Evolutionary conservation across 176 grass and related monocot species (phyloP).

Genomic region (Aegilops umbellulata): DNA sequence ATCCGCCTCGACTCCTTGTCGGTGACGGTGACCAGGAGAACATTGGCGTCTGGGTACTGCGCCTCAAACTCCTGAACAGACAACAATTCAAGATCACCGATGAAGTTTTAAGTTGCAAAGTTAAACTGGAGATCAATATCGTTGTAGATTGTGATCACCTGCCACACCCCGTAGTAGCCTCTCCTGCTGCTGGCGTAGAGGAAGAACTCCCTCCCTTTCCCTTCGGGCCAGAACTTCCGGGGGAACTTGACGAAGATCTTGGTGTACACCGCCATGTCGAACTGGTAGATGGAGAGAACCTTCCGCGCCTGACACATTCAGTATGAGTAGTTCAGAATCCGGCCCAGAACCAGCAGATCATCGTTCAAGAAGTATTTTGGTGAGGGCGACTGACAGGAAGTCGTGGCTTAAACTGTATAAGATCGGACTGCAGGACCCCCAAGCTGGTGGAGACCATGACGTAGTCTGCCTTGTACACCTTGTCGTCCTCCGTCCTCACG

Average conservation of each 20-base stretch:
- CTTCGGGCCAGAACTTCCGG: slow-evolving; percentile 57
- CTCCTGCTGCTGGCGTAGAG: slow-evolving; percentile 56
- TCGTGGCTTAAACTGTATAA: slow-evolving; percentile 53
- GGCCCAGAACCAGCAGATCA: background rate
- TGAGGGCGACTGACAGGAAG: slow-evolving; percentile 41
- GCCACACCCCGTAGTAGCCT: slow-evolving; percentile 68
- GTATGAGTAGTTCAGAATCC: background rate
- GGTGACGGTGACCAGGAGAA: slow-evolving; percentile 68
- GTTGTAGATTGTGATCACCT: background rate
- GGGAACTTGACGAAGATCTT: slow-evolving; percentile 94
- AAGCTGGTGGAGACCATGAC: slow-evolving; percentile 59
- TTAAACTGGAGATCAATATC: background rate
- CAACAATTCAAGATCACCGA: background rate
- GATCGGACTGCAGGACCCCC: slow-evolving; percentile 58
- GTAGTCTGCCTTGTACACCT: slow-evolving; percentile 46
- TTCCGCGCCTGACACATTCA: slow-evolving; percentile 37
- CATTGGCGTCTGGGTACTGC: slow-evolving; percentile 53
- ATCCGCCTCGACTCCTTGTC: slow-evolving; percentile 71
- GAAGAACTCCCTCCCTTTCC: slow-evolving; percentile 65
- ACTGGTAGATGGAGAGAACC: slow-evolving; percentile 40
- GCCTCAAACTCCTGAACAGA: slow-evolving; percentile 45
- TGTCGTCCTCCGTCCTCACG: slow-evolving; percentile 49
- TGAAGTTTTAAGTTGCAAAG: background rate
- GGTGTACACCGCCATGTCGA: slow-evolving; percentile 62
- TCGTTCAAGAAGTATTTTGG: background rate